These are phyloP conservation scores for Cystobasidium ongulense DNA, from an alignment of 768 basidiomycete species.

Conservation along the genomic window DNA sequence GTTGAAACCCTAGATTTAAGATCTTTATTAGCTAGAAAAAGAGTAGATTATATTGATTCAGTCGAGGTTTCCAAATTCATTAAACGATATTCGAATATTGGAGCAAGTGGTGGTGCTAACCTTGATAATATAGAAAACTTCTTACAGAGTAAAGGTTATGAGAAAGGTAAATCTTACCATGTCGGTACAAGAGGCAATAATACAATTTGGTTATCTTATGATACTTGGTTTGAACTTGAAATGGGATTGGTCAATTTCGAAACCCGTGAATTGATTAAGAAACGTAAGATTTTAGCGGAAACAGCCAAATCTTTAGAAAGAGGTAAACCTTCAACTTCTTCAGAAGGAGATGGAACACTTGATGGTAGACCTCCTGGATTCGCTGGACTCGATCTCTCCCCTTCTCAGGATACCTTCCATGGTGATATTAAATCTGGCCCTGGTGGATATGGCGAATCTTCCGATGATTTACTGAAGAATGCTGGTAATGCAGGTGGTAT, in stretches of 20 bases:
- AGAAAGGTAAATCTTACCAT: neutral
- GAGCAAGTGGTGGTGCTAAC: neutral
- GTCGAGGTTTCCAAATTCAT: slow-evolving; percentile 3
- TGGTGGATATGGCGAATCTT: neutral
- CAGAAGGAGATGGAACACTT: neutral
- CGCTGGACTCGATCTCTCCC: neutral
- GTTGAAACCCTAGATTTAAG: slow-evolving; percentile 68
- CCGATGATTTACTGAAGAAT: slow-evolving; percentile 25
- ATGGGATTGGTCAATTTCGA: neutral
- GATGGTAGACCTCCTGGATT: neutral
- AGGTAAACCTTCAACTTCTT: neutral
- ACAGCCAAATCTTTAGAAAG: slow-evolving; percentile 1
- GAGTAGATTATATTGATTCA: slow-evolving; percentile 12
- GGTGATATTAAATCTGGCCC: neutral
- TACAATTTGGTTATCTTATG: slow-evolving; percentile 28
- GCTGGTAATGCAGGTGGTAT: slow-evolving; percentile 14
- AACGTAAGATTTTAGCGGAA: neutral
- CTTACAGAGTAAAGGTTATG: neutral
- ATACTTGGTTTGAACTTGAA: slow-evolving; percentile 21
- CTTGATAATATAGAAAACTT: slow-evolving; percentile 7
- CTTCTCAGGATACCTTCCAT: slow-evolving; percentile 13
- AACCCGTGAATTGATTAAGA: neutral
- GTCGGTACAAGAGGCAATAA: neutral
- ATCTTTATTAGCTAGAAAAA: slow-evolving; percentile 57
- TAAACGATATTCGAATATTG: slow-evolving; percentile 15